Base-by-base conservation (phyloP, 129 eudicot species). In the Lactuca saligna region DNA sequence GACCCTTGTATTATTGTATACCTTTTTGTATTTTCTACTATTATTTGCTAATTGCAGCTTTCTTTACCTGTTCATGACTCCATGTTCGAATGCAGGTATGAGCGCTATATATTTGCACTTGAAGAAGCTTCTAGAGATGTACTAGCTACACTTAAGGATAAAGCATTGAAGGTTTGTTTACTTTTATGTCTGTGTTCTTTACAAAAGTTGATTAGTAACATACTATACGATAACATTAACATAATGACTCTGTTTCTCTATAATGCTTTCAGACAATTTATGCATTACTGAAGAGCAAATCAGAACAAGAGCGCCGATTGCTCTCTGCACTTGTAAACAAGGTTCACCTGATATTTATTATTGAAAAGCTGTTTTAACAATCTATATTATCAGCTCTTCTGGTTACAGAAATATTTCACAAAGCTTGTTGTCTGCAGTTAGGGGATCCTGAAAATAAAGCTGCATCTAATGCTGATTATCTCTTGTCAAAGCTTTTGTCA, bases 391-490 rank as follows among this genome's bases (percentile, higher is more conserved):
- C 69, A 63, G 29, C 54, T 20, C 17, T 65, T 57, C 53, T 44
- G 58, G 55, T 16, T 70, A 17, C 53, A 35, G 42, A 54, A 31
- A 32, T 63, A 59, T 71, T 54, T 66, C 56, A 53, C 37, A 56
- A 71, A 32, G 20, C 68, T 62, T 59, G 15, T 77, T 76, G 67
- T 61, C 56, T 83, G 61, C 84, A 94, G 99, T 82, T 94, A 53
- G 99, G 99, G 80, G 97, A 94, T 94, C 99, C 97, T 65, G 91
- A 84, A 69, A 94, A 82, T 73, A 94, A 87, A 68, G 91, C 86
- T 72, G 99, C 99, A n/a, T 94, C 99, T 51, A 87, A 94, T 87
- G 99, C 99, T 63, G 91, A 90, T 72, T 94, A 63, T 87, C 85
- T 85, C 44, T 61, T 94, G 68, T 83, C 97, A 59, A 89, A 90